Evolutionary conservation across 768 basidiomycete species (phyloP).

Genomic region (Auriscalpium orientale): DNA sequence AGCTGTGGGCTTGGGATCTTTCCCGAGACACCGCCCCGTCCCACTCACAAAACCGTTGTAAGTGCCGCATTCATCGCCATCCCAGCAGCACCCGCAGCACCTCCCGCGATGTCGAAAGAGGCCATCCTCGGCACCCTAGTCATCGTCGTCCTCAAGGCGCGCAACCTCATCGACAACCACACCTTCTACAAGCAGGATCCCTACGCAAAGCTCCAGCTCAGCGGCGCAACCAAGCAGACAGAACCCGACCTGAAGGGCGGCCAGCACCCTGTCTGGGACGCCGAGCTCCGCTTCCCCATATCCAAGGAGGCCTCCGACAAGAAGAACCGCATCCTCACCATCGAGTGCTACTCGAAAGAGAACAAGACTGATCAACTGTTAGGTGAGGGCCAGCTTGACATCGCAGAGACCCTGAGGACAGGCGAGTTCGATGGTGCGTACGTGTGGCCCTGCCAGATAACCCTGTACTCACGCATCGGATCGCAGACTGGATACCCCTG

Average conservation of each 20-base stretch:
- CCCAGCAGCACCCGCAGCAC: too few species aligned
- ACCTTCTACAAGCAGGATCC: slow-evolving; percentile 90
- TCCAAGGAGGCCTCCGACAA: slow-evolving; percentile 40
- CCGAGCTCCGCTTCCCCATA: slow-evolving; percentile 75
- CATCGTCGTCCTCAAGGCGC: slow-evolving; percentile 79
- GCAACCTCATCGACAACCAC: slow-evolving; percentile 74
- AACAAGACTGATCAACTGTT: slow-evolving; percentile 64
- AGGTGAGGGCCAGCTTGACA: slow-evolving; percentile 69
- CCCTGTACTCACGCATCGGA: not conserved
- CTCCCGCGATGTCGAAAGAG: slow-evolving; percentile 9
- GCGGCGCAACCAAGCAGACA: slow-evolving; percentile 59
- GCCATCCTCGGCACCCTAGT: slow-evolving; percentile 65
- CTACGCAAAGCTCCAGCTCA: slow-evolving; percentile 58
- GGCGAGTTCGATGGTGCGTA: slow-evolving; percentile 88
- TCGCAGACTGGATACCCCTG: slow-evolving; percentile 61
- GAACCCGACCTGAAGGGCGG: slow-evolving; percentile 77
- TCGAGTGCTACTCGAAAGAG: slow-evolving; percentile 80
- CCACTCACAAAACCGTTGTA: too few species aligned
- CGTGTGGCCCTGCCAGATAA: not conserved
- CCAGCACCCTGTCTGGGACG: slow-evolving; percentile 91
- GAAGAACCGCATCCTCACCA: slow-evolving; percentile 54
- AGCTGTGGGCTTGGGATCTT: too few species aligned
- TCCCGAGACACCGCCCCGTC: too few species aligned
- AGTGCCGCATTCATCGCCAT: too few species aligned
- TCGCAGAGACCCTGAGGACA: slow-evolving; percentile 68